Percentiles rank a stretch among this genome's conserved stretches.
phyloP scores from a whole-genome alignment of 192 early-diverging fungal genomes.

The Cetraspora pellucida region DNA sequence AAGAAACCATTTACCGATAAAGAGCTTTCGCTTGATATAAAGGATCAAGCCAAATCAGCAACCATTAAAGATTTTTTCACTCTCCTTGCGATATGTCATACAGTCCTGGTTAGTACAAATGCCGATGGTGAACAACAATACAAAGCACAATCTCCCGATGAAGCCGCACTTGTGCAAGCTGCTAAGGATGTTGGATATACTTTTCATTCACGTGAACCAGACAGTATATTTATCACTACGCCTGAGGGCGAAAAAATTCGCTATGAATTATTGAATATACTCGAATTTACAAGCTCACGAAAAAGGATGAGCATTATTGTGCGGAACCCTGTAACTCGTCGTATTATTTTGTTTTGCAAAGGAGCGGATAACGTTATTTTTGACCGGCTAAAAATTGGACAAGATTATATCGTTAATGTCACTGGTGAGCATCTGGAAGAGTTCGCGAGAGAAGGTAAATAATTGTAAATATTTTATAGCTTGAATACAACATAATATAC shows the following conservation, averaged over 20 bases:
- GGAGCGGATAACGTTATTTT: conserved; percentile 78
- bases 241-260: conserved; percentile 31
- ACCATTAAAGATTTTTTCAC: conserved; percentile 52
- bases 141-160: conserved; percentile 68
- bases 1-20: conserved; percentile 53
- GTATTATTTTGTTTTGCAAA: conserved; percentile 62
- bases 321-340: conserved; percentile 42
- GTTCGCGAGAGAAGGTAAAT: conserved; percentile 71
- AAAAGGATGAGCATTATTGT: conserved; percentile 75
- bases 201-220: conserved; percentile 61
- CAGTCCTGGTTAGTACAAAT: conserved; percentile 52
- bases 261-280: conserved; percentile 66
- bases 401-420: conserved; percentile 58
- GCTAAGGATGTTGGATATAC: conserved; percentile 58
- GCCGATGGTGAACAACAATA: conserved; percentile 46
- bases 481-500: conserved; percentile 1
- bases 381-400: conserved; percentile 59
- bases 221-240: conserved; percentile 46
- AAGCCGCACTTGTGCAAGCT: conserved; percentile 65
- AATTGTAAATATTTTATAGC: conserved; percentile 32
- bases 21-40: conserved; percentile 26
- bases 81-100: conserved; percentile 66
- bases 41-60: background rate
- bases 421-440: conserved; percentile 76
- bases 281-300: conserved; percentile 73